Evolutionary conservation across 495 filamentous ascomycete genomes (phyloP).

Genomic region (Penicillium paxilli): DNA sequence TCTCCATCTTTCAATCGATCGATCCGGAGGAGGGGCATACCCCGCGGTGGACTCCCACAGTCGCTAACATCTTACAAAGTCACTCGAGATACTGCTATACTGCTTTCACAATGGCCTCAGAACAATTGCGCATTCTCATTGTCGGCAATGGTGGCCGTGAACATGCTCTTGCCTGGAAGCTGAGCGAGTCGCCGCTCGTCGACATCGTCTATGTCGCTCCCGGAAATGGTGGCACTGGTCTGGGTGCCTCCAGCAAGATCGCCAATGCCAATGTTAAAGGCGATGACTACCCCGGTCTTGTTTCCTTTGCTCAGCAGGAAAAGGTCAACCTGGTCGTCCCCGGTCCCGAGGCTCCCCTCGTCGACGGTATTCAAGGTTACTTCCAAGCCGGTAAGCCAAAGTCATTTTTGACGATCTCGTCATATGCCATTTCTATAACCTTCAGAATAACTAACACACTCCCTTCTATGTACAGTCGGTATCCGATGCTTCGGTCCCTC

Average conservation of each 20-base stretch:
- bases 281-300: conserved; percentile 75
- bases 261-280: conserved; percentile 70
- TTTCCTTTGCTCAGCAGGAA: conserved; percentile 70
- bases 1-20: not conserved
- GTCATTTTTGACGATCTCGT: not conserved
- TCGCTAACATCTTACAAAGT: conserved; percentile 26
- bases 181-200: conserved; percentile 71
- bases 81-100: conserved; percentile 35
- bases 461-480: conserved; percentile 46
- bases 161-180: conserved; percentile 93
- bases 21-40: conserved; percentile 26
- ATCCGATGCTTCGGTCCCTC: conserved; percentile 88
- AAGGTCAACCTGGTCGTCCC: conserved; percentile 83
- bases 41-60: conserved; percentile 26
- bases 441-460: conserved; percentile 13
- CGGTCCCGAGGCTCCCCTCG: conserved; percentile 91
- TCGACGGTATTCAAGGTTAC: conserved; percentile 82
- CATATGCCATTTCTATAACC: not conserved
- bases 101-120: conserved; percentile 42
- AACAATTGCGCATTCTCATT: conserved; percentile 67
- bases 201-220: conserved; percentile 51
- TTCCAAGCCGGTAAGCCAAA: conserved; percentile 67
- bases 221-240: conserved; percentile 89
- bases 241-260: conserved; percentile 61
- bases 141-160: conserved; percentile 93